A percentile compares a stretch with the other conserved stretches of the same genome.
These are phyloP conservation scores for Botrytis fragariae DNA, from an alignment of 2,329 filamentous ascomycete genomes.

Conservation along the genomic window DNA sequence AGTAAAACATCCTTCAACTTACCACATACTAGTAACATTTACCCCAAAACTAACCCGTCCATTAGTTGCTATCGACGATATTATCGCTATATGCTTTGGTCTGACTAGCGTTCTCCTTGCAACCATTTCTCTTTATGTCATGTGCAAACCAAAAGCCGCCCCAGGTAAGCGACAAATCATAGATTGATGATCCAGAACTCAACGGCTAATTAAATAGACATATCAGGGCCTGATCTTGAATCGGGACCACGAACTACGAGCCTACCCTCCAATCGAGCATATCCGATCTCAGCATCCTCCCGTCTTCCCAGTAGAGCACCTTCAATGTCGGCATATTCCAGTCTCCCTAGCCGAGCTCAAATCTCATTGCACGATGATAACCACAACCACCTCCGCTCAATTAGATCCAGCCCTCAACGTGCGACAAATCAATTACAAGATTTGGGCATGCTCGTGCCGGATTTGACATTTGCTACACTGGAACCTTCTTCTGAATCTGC, in stretches of 20 bases:
- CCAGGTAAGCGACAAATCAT: background rate
- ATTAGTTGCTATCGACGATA: background rate
- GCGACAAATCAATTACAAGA: background rate
- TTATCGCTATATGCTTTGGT: background rate
- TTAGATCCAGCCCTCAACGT: rapidly evolving
- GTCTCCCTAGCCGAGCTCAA: background rate
- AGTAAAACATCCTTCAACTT: background rate
- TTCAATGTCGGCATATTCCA: background rate
- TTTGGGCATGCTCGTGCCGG: background rate
- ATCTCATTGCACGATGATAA: no score
- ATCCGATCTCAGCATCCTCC: no score
- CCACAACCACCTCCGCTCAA: background rate
- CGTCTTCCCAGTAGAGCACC: no score
- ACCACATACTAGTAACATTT: background rate
- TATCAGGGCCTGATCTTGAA: background rate
- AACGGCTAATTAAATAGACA: background rate
- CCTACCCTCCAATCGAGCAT: background rate
- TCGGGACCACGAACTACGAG: background rate
- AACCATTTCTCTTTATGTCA: background rate
- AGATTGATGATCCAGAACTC: no score
- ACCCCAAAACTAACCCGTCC: background rate
- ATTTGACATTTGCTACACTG: background rate
- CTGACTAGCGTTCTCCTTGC: background rate
- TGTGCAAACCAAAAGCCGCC: background rate
- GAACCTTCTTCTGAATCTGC: background rate